Evolutionary conservation across 352 stramenopile species (phyloP).

Genomic region (Phytophthora palmivora): DNA sequence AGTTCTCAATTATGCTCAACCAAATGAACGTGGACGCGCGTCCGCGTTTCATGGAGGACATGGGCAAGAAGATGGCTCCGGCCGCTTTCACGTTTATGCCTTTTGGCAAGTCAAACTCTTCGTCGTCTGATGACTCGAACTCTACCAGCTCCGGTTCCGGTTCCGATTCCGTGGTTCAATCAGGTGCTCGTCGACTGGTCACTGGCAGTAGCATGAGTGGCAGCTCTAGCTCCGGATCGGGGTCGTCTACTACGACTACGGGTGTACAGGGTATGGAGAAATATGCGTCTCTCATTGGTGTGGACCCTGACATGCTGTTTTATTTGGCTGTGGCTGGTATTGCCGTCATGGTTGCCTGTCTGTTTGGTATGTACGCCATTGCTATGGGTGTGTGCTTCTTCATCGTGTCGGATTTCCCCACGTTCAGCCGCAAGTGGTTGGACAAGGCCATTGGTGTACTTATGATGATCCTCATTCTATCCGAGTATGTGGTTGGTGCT

Average conservation of each 20-base stretch:
- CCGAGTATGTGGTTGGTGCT: slow-evolving; percentile 84
- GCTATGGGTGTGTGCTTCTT: slow-evolving; percentile 56
- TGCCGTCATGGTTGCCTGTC: slow-evolving; percentile 45
- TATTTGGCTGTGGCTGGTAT: slow-evolving; percentile 80
- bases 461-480: slow-evolving; percentile 88
- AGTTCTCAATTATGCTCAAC: slow-evolving; percentile 87
- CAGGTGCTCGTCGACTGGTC: slow-evolving; percentile 35
- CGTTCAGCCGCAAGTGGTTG: slow-evolving; percentile 75
- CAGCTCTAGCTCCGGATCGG: slow-evolving; percentile 36
- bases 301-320: slow-evolving; percentile 82
- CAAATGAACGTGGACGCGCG: slow-evolving; percentile 85
- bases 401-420: slow-evolving; percentile 59
- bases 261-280: slow-evolving; percentile 79
- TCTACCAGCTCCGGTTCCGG: slow-evolving; percentile 16
- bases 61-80: slow-evolving; percentile 76
- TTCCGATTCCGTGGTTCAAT: slow-evolving; percentile 9
- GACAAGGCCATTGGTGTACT: slow-evolving; percentile 82
- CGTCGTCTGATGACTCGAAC: slow-evolving; percentile 26
- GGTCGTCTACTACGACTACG: slow-evolving; percentile 29
- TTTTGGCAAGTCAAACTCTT: slow-evolving; percentile 55
- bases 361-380: slow-evolving; percentile 59
- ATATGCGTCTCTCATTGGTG: slow-evolving; percentile 77
- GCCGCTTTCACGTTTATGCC: slow-evolving; percentile 72
- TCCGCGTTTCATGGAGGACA: slow-evolving; percentile 76
- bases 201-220: slow-evolving; percentile 31